Base-by-base conservation (phyloP, 2,329 filamentous ascomycete species). In the Mollisia scopiformis region DNA sequence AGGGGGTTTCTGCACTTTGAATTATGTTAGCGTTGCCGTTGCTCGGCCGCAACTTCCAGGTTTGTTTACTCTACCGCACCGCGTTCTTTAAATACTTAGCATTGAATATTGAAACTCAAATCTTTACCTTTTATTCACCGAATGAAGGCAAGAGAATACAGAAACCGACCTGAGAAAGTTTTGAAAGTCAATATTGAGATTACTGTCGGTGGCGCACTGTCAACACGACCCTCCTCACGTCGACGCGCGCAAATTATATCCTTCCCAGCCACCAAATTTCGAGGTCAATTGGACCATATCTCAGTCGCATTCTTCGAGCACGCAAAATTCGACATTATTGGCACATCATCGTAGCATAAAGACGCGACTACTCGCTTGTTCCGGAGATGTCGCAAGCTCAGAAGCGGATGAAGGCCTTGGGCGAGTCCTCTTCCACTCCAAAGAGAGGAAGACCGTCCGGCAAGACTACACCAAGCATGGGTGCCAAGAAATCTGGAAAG, bases 351-450 rank as follows among this genome's bases (percentile, higher is more conserved):
- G 28, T 21, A 28, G 2, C 2, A 51, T 30, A 35, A 28, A 27
- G 28, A 51, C 27, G 30, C 30, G 30, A 30, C 23, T 14, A 23
- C 2, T 21, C 16, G 27, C 27, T 35, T 30, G 13, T 8, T 21
- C 14, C 23, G 11, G 33, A 30, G 19, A 51, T 51, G 49, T 51
- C 49, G 28, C 49, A 51, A 23, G 28, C 27, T 14, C 43, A 60
- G 52, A 57, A 57, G 28, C 60, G 56, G 35, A 55, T 58, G 53
- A 46, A 56, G 30, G 30, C 54, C 30, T 25, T 21, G 7, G 46
- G 46, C n/a, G 62, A 43, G n/a, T 54, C 53, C 10, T 35, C 47
- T 37, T 61, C 62, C 33, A 62, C 59, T 50, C 59, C 59, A n/a
- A 62, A 56, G 28, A 58, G 50, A 54, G 59, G 62, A 13, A 47